Evolutionary conservation across 1,284 basidiomycete species (phyloP), one percentile per base, ranked within the genome.

Genomic region (Leccinum pseudoinsigne): DNA sequence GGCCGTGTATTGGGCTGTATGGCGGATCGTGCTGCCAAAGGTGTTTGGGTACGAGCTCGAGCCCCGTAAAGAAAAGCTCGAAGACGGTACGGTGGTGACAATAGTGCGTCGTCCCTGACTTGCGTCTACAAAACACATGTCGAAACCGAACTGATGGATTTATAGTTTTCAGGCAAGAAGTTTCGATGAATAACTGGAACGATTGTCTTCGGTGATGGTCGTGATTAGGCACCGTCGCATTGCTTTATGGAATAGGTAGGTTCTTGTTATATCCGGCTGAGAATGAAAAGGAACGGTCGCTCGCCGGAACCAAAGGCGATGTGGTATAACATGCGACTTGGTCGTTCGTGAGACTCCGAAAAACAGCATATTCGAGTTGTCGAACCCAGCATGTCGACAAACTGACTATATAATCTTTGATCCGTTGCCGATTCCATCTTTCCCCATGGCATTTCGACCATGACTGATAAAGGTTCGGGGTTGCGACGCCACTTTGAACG

Each of bases 71-170:
- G 81, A 83, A 61, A 75, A 62, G 7, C 74, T 88, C 5, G 65
- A 73, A 5, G 86, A 88, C 64, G 86, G 85, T 11, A 88, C 85
- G 0, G 79, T 82, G 14, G 81, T 87, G 55, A 85, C 82, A 0
- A 62, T 82, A 69, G 85, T 86, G 62, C 60, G 84, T 78, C 60
- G 84, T 78, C 50, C 12, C 9, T 23, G 8, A 51, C 21, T 51
- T 16, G 21, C 4, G 5, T 51, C 50, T 11, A 51, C 11, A 51
- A 14, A 51, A 23, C 12, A 36, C 5, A 9, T 16, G 21, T 16
- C 7, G 16, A 40, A 40, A n/a, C 23, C 38, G 18, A 40, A 21
- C 26, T 16, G 16, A 47, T 36, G 23, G 14, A 34, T 55, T 1
- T 2, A 18, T 34, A 71, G 70, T 74, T 72, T 65, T 65, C 71